Evolutionary conservation across 371 early-diverging fungal species (phyloP), one percentile per base, ranked within the genome.

Genomic region (Mortierella sp.): DNA sequence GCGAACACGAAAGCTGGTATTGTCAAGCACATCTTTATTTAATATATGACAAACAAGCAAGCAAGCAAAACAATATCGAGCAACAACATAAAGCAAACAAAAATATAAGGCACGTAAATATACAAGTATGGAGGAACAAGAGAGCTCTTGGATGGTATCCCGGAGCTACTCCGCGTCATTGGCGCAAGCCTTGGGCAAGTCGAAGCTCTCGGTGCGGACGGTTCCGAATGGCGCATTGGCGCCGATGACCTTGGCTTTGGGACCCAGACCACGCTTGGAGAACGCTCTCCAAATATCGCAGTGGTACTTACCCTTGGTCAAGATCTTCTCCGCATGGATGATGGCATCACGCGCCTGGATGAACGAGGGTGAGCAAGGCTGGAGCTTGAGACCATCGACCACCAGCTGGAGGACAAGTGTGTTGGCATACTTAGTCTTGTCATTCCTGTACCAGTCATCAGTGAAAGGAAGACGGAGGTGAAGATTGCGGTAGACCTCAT

Each of bases 301-400:
- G 48, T 84, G 69, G 82, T 95, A 91, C 46, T 86, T 83, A 31
- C 95, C 95, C 19, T 86, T 84, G 23, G 94, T 95, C 69, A 94
- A 73, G 31, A 85, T 65, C 60, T 88, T 71, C 60, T 97, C 97
- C 7, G 99, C 96, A 51, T 84, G 82, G 31, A 98, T 56, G 58
- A 98, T 96, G 34, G 99, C 97, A 79, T 97, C 94, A 79, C 99
- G 91, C 42, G 97, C 96, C 64, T 94, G 90, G 26, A 92, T 83
- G 79, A 98, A 97, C 27, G 82, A 83, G 6, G 99, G 99, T 46
- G 85, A 82, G 82, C 99, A 98, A 24, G 96, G 96, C 80, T 97
- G 97, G 17, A 95, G 78, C 81, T 94, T 96, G 83, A 98, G 76
- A 32, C 95, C 97, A 65, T 97, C 97, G 12, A 97, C 84, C 15